Evolutionary conservation across 1,139 yeast genomes (phyloP).

Genomic region (Blastobotrys niveus): DNA sequence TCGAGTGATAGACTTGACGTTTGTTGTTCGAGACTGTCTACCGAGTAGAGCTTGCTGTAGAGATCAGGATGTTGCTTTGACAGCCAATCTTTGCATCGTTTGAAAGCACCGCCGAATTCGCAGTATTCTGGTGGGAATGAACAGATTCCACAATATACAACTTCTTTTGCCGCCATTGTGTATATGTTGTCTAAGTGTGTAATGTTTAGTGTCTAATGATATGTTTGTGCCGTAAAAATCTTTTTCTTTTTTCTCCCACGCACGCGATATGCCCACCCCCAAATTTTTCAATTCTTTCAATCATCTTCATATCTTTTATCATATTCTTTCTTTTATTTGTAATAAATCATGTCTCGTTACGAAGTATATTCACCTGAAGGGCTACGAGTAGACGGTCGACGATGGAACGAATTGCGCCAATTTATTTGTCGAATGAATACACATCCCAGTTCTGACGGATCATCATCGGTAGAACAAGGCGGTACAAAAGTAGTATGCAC

Average conservation of each 20-base stretch:
- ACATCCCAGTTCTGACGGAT: slow-evolving; percentile 88
- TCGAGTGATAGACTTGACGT: slow-evolving; percentile 59
- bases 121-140: slow-evolving; percentile 89
- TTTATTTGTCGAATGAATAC: slow-evolving; percentile 79
- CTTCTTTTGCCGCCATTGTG: slow-evolving; percentile 10
- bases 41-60: slow-evolving; percentile 55
- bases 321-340: neutral
- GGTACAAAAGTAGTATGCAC: slow-evolving; percentile 82
- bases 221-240: neutral
- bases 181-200: no score
- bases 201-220: no score
- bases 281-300: neutral
- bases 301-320: neutral
- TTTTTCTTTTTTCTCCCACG: neutral
- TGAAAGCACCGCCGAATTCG: slow-evolving; percentile 79
- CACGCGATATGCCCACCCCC: neutral
- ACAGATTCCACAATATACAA: slow-evolving; percentile 77
- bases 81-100: slow-evolving; percentile 83
- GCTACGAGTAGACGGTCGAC: slow-evolving; percentile 81
- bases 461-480: slow-evolving; percentile 89
- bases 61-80: slow-evolving; percentile 51
- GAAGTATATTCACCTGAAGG: slow-evolving; percentile 95
- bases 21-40: slow-evolving; percentile 43
- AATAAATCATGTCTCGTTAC: slow-evolving; percentile 32
- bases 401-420: slow-evolving; percentile 87